These are phyloP conservation scores for Raddia distichophylla DNA, from an alignment of 176 grass and related monocot species.

Conservation along the genomic window DNA sequence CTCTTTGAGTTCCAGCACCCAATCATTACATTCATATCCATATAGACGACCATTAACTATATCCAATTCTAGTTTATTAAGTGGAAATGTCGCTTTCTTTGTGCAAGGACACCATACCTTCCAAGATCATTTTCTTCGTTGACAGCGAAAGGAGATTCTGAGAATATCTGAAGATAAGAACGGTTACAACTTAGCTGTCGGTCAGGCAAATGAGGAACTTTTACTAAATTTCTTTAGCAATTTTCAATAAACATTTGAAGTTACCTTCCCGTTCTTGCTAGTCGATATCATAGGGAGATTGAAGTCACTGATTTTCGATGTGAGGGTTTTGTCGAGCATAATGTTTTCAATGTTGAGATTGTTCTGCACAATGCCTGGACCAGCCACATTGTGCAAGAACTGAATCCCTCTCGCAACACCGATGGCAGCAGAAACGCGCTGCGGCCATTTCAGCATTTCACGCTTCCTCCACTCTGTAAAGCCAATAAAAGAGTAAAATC, in stretches of 20 bases:
- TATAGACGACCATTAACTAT: constrained; percentile 3
- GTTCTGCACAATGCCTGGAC: constrained; percentile 68
- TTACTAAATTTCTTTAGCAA: not conserved
- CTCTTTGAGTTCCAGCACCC: constrained; percentile 8
- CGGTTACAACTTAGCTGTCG: constrained; percentile 39
- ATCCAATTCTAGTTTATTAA: constrained; percentile 22
- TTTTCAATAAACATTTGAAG: not conserved
- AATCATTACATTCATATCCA: constrained; percentile 16
- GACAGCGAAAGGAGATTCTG: constrained; percentile 57
- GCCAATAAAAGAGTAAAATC: not conserved
- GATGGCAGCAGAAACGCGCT: constrained; percentile 70
- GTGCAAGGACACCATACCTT: constrained; percentile 62
- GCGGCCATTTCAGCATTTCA: constrained; percentile 91
- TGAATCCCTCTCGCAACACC: constrained; percentile 85
- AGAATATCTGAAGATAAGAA: constrained; percentile 61
- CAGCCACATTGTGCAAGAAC: constrained; percentile 77
- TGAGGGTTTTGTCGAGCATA: constrained; percentile 89
- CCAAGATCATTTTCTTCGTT: constrained; percentile 49
- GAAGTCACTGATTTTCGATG: constrained; percentile 76
- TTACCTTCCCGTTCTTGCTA: constrained; percentile 82
- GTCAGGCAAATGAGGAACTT: constrained; percentile 16
- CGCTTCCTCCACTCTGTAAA: constrained; percentile 76
- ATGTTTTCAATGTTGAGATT: constrained; percentile 70
- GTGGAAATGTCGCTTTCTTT: constrained; percentile 31
- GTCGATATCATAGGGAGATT: constrained; percentile 67